These are phyloP conservation scores for Cantharellus anzutake DNA, from an alignment of 768 basidiomycete genomes.

Conservation along the genomic window DNA sequence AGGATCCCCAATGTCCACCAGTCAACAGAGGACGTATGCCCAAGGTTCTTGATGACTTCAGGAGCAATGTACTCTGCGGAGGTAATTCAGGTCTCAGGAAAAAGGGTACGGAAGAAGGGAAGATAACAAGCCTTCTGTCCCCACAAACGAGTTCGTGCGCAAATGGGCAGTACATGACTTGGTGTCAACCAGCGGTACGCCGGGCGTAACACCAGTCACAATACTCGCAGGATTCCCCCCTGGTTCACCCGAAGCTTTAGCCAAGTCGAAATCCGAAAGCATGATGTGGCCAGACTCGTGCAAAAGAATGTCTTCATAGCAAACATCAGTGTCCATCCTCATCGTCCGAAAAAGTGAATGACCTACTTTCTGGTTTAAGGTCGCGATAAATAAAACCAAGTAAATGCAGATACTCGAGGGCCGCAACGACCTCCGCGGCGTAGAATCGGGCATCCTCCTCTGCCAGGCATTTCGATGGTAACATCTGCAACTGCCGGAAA, in stretches of 20 bases:
- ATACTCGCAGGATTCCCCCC: conserved; percentile 77
- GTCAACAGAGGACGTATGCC: conserved; percentile 96
- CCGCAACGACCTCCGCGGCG: conserved; percentile 94
- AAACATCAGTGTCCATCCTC: neutral
- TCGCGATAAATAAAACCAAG: conserved; percentile 99
- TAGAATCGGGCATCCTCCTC: conserved; percentile 96
- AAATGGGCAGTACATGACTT: conserved; percentile 95
- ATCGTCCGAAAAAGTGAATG: neutral
- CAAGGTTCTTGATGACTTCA: conserved; percentile 91
- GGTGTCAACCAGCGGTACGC: conserved; percentile 90
- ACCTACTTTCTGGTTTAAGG: conserved; percentile 96
- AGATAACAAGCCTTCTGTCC: conserved; percentile 68
- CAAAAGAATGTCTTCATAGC: conserved; percentile 66
- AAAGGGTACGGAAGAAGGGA: neutral
- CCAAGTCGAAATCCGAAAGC: conserved; percentile 98
- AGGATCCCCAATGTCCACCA: conserved; percentile 99
- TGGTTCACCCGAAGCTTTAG: conserved; percentile 80
- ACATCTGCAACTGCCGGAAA: conserved; percentile 89
- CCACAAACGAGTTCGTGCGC: conserved; percentile 96
- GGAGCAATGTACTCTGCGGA: conserved; percentile 91
- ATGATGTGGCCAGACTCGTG: conserved; percentile 99
- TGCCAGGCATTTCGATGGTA: conserved; percentile 89
- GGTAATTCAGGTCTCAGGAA: neutral
- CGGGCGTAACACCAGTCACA: conserved; percentile 69
- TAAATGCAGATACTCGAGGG: conserved; percentile 93